Evolutionary conservation across 2,329 filamentous ascomycete species (phyloP), one percentile per base, ranked within the genome.

Genomic region (Botrytis paeoniae): DNA sequence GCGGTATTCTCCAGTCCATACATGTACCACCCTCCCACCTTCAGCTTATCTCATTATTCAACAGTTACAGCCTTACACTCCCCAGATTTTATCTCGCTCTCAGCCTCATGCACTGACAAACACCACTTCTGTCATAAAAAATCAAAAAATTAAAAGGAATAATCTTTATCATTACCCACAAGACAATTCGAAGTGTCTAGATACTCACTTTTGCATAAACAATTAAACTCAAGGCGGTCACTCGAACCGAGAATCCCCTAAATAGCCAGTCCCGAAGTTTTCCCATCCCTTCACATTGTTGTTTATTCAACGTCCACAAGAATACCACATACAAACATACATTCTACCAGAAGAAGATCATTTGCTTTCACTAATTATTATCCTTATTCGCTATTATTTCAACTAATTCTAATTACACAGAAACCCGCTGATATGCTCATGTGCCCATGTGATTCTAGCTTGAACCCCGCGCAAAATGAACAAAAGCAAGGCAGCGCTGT

Each of bases 161-260:
- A 9, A 37, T 37, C 10, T n/a, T 22, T 29, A 9, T 12, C 3
- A 41, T 37, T 37, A 9, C 25, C 37, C 14, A 41, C 3, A n/a
- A 35, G 25, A 25, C 10, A 62, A 62, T 62, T 39, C 22, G 12
- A 62, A 16, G 5, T 16, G 22, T 62, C 60, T 18, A n/a, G 41
- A 37, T 32, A 18, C 29, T 10, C 3, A 16, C 25, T 20, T 5
- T 35, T n/a, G 8, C 32, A 39, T 2, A 68, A 68, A 54, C 45
- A 22, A 57, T 32, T 20, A 1, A 54, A 54, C 16, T 14, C 25
- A 54, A 57, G 48, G 64, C 35, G 45, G 35, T 68, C 45, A n/a
- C 25, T 37, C 45, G 64, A 68, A 57, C 45, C 64, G 64, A 68
- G 35, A 43, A 22, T 39, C 45, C 64, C 64, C 64, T 68, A 22